Evolutionary conservation across 2,329 filamentous ascomycete species (phyloP), one percentile per base, ranked within the genome.

Genomic region (Xylaria sp.): DNA sequence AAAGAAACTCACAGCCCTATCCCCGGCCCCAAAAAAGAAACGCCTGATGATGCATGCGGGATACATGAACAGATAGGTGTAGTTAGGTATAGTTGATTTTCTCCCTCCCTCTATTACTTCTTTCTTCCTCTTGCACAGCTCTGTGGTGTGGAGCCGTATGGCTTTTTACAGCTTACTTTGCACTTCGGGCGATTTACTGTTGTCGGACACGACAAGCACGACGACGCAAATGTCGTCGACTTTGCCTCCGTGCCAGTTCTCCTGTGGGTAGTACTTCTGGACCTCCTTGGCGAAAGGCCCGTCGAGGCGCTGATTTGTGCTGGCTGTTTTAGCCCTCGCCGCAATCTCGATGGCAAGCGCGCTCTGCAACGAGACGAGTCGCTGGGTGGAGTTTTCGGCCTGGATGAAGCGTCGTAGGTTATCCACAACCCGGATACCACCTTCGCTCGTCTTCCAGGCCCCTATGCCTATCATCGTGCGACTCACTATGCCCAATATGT

Each of bases 201-300:
- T 88, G 73, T 94, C 91, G 9, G 93, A 89, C 0, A 93, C 93
- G 35, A 97, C 84, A 37, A 91, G 89, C 16, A 94, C 90, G 60
- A 99, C 84, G 4, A 93, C 93, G 76, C 93, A 95, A 68, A 99
- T 98, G 80, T 99, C 96, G 78, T 99, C 96, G 23, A 97, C 88
- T 81, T 99, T 99, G 61, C 96, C 96, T 66, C 96, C 96, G 67
- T 90, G 90, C 89, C 93, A 99, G 67, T 90, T 88, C 80, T 98
- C 95, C 44, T 91, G 85, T 0, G 96, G 95, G 74, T 93, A 97
- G 77, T 92, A 90, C 77, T 91, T 92, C 78, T 96, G 93, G 23
- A 98, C 93, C 80, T 98, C 94, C 81, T 93, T 97, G 48, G 96
- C 94, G 80, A 99, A 99, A 0, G 96, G 96, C 0, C 95, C 94